phyloP scores from a whole-genome alignment of 164 flowering plant species.

The Aristolochia contorta region DNA sequence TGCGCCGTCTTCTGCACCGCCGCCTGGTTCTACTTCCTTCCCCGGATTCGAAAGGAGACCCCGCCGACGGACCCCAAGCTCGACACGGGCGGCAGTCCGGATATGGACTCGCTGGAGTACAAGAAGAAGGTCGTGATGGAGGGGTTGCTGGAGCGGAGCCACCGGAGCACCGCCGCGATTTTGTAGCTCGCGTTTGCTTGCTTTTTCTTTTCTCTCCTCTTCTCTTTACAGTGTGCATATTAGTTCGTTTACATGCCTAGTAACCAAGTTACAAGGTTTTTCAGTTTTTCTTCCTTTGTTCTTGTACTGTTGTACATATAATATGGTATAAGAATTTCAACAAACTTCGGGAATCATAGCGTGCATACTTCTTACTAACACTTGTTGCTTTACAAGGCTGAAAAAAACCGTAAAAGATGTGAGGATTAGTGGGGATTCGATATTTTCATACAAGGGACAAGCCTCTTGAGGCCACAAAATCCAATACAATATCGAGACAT shows the following conservation, averaged over 20 bases:
- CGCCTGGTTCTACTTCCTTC: constrained; percentile 44
- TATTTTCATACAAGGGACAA: neutral
- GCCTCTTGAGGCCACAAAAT: neutral
- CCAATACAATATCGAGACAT: neutral
- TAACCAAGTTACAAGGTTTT: neutral
- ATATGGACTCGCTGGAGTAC: constrained; percentile 21
- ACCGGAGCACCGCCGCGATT: constrained; percentile 1
- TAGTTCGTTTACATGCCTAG: neutral
- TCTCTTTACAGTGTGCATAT: too few species aligned
- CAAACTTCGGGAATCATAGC: too few species aligned
- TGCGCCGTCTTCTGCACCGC: constrained; percentile 53
- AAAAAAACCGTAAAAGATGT: too few species aligned
- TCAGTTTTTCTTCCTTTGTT: too few species aligned
- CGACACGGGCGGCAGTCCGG: neutral
- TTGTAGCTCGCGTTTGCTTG: neutral
- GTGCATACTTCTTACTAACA: too few species aligned
- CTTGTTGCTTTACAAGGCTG: too few species aligned
- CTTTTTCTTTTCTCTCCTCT: neutral
- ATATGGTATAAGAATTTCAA: too few species aligned
- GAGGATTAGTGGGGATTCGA: too few species aligned
- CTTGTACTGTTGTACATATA: too few species aligned
- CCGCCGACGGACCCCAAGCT: neutral
- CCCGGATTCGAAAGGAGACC: constrained; percentile 9
- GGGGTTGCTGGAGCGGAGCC: constrained; percentile 36
- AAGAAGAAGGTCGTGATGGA: constrained; percentile 46